Conservation (phyloP, 495 filamentous ascomycete species). For the Daldinia grandis region DNA sequence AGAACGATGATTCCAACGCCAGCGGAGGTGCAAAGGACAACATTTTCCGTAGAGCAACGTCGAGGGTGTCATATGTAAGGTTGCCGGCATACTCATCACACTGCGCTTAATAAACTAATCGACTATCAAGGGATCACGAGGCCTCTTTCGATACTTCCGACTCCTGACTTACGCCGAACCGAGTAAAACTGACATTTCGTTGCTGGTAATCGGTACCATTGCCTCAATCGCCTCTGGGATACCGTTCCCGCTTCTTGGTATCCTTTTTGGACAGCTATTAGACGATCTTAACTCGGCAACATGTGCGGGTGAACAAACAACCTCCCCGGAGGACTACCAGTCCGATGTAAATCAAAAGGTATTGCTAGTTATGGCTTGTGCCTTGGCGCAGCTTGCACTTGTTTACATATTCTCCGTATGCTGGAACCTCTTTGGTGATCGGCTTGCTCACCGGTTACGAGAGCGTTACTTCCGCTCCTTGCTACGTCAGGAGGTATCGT, state of each 20-base stretch:
- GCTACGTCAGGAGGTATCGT: conserved; percentile 68
- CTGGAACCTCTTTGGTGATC: conserved; percentile 69
- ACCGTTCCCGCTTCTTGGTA: conserved; percentile 72
- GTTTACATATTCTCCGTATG: conserved; percentile 66
- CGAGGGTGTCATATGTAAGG: conserved; percentile 30
- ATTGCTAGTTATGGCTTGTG: conserved; percentile 68
- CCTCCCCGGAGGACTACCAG: conserved; percentile 47
- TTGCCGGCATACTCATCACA: background rate
- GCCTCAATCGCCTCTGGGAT: conserved; percentile 69
- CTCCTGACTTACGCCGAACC: conserved; percentile 51
- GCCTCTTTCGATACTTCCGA: conserved; percentile 47
- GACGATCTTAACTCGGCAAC: conserved; percentile 70
- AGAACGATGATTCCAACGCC: conserved; percentile 6
- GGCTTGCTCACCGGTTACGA: conserved; percentile 68
- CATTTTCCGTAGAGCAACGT: conserved; percentile 5
- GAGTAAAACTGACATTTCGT: conserved; percentile 53
- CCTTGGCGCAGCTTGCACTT: conserved; percentile 67
- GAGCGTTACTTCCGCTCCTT: conserved; percentile 65
- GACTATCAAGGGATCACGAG: conserved; percentile 18
- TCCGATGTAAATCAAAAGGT: conserved; percentile 64
- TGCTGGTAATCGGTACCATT: conserved; percentile 61
- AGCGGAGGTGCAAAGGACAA: conserved; percentile 9
- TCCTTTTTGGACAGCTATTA: conserved; percentile 73
- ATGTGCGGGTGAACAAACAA: conserved; percentile 48
- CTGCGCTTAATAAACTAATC: conserved; percentile 10